Evolutionary conservation across 352 stramenopile species (phyloP).

Genomic region (Globisporangium radiosum): DNA sequence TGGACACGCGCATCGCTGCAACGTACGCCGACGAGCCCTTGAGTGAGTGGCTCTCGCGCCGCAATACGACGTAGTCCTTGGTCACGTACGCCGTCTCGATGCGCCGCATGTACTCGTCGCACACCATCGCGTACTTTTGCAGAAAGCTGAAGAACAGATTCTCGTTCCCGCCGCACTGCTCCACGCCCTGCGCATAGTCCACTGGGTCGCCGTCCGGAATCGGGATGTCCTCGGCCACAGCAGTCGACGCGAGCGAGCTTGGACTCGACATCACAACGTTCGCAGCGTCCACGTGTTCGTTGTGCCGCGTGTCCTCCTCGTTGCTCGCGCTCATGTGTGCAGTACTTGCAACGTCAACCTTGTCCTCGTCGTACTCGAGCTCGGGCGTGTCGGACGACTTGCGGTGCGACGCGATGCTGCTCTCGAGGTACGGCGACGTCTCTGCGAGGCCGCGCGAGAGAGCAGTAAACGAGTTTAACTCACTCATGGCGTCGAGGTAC

Average conservation of each 20-base stretch:
- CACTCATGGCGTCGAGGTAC: conserved; percentile 23
- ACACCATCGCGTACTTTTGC: conserved; percentile 69
- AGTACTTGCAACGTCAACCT: background rate
- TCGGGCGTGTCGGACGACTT: conserved; percentile 12
- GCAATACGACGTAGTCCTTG: conserved; percentile 54
- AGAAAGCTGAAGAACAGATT: conserved; percentile 77
- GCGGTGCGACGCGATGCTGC: background rate
- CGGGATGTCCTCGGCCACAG: conserved; percentile 54
- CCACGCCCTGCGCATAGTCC: conserved; percentile 72
- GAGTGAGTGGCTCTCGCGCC: conserved; percentile 77
- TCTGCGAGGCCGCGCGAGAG: conserved; percentile 9
- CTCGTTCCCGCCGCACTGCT: conserved; percentile 79
- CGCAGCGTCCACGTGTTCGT: conserved; percentile 13
- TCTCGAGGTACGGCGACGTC: conserved; percentile 10
- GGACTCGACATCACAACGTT: conserved; percentile 24
- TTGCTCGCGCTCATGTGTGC: background rate
- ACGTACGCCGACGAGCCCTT: conserved; percentile 86
- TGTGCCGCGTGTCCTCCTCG: background rate
- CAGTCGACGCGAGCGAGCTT: conserved; percentile 37
- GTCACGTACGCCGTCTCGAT: conserved; percentile 57
- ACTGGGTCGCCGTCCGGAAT: conserved; percentile 77
- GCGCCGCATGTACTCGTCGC: conserved; percentile 68
- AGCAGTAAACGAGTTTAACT: conserved; percentile 9
- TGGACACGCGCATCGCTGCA: conserved; percentile 75
- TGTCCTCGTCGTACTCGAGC: conserved; percentile 9